These are phyloP conservation scores for Nitzschia putrida DNA, from an alignment of 108 stramenopile genomes.

Conservation along the genomic window DNA sequence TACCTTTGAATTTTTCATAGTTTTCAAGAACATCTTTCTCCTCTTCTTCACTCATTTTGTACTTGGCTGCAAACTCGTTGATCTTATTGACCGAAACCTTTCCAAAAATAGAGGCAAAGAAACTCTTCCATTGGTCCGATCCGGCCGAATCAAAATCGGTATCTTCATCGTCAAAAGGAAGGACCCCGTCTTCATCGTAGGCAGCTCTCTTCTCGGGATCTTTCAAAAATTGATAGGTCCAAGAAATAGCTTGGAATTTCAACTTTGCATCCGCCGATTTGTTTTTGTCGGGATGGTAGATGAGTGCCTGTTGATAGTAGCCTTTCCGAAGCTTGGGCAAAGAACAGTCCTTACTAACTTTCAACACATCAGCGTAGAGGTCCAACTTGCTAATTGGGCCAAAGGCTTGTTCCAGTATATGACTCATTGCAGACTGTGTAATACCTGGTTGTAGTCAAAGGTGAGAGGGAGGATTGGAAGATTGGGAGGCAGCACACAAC, in stretches of 20 bases:
- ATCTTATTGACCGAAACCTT: constrained; percentile 71
- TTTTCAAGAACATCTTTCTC: constrained; percentile 73
- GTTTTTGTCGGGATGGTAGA: constrained; percentile 81
- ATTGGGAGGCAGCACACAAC: no score
- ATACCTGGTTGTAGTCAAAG: no score
- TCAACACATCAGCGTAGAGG: constrained; percentile 67
- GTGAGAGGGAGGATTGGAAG: no score
- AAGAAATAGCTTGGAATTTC: constrained; percentile 59
- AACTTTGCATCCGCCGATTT: constrained; percentile 41
- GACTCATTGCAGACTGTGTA: not conserved
- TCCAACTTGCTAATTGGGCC: constrained; percentile 49
- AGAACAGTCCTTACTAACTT: constrained; percentile 47
- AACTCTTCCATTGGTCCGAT: constrained; percentile 57
- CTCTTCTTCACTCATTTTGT: constrained; percentile 87
- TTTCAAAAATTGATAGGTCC: constrained; percentile 48
- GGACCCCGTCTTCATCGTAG: constrained; percentile 73
- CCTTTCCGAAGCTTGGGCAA: constrained; percentile 73
- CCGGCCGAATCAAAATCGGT: constrained; percentile 41
- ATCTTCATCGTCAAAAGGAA: constrained; percentile 52
- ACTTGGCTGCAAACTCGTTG: constrained; percentile 74
- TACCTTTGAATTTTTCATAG: constrained; percentile 63
- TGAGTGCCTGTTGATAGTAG: constrained; percentile 70
- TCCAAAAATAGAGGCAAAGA: constrained; percentile 77
- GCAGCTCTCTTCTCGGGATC: constrained; percentile 41
- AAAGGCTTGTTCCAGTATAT: constrained; percentile 56